Base-by-base conservation (phyloP, 2,329 filamentous ascomycete genomes). In the Ophiobolus disseminans region DNA sequence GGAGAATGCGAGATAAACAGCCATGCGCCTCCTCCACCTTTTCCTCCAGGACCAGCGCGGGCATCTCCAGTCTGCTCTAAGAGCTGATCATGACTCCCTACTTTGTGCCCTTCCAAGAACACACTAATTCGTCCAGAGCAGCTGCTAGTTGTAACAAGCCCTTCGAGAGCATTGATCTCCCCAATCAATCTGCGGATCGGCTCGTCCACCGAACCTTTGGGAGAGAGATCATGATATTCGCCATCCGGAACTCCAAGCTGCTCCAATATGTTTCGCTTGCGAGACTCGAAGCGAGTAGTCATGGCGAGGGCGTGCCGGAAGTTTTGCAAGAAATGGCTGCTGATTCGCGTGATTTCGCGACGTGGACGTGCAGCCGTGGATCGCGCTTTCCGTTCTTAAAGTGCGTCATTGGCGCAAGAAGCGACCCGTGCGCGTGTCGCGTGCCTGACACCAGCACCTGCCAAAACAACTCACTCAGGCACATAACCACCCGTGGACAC, bases 131-230 rank as follows among this genome's bases (percentile, higher is more conserved):
- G 81, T 0, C 93, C 93, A 2, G 91, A 89, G 70, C 93, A 97
- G 73, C 91, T 96, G 74, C 91, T 96, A 2, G 92, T 97, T 1
- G 93, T 97, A 25, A 95, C 91, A 31, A 92, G 82, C 1, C 90
- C 91, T 1, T 86, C 82, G 5, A 87, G 68, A 1, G 64, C 70
- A 73, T 97, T 97, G 69, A 97, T 87, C 58, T 88, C 85, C 40
- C 82, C 80, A 52, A 97, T 91, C 44, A 97, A 78, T 17, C 86
- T 80, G 37, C 87, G 82, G 58, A 97, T 91, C 1, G 86, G 88
- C 38, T 78, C 83, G 70, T 97, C 93, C 16, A 97, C 83, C 0
- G 86, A 88, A 13, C 92, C 93, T 76, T 97, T 97, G 2, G 93
- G 92, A 1, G 90, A 96, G 6, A 88, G 81, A 73, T 97, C 93